Conservation (phyloP, 2,329 filamentous ascomycete genomes). For the Endoconidiophora polonica region DNA sequence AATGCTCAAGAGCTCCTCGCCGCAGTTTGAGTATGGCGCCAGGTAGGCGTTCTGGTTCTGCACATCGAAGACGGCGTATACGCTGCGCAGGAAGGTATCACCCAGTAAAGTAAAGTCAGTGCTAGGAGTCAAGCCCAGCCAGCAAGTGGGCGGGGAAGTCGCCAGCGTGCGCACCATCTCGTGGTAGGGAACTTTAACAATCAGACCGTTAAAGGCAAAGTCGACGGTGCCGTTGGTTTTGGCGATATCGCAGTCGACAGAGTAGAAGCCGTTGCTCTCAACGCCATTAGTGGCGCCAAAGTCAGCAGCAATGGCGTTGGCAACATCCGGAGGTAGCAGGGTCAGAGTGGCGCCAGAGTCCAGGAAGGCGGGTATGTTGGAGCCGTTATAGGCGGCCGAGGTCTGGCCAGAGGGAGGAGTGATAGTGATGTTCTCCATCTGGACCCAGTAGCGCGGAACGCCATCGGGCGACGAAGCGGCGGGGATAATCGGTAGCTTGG, state of each 20-base stretch:
- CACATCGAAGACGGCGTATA: slow-evolving; percentile 37
- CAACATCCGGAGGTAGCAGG: slow-evolving; percentile 43
- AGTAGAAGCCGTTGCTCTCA: slow-evolving; percentile 28
- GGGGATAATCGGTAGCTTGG: slow-evolving; percentile 44
- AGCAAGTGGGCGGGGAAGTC: slow-evolving; percentile 23
- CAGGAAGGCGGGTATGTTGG: slow-evolving; percentile 41
- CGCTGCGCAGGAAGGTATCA: slow-evolving; percentile 36
- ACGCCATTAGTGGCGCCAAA: slow-evolving; percentile 26
- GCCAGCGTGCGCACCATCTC: slow-evolving; percentile 23
- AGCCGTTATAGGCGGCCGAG: slow-evolving; percentile 21
- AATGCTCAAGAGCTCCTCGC: slow-evolving; percentile 16
- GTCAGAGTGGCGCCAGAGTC: slow-evolving; percentile 56
- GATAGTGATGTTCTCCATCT: slow-evolving; percentile 28
- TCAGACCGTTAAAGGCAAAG: slow-evolving; percentile 32
- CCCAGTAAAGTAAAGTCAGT: slow-evolving; percentile 32
- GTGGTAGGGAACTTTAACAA: slow-evolving; percentile 31
- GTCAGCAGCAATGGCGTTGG: slow-evolving; percentile 30
- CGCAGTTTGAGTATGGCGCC: slow-evolving; percentile 35
- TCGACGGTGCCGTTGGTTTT: slow-evolving; percentile 27
- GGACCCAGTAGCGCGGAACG: slow-evolving; percentile 35
- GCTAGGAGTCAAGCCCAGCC: slow-evolving; percentile 32
- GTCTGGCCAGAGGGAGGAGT: slow-evolving; percentile 22
- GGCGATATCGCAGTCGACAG: slow-evolving; percentile 28
- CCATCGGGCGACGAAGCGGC: slow-evolving; percentile 36
- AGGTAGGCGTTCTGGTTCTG: slow-evolving; percentile 31